These are phyloP conservation scores for Solanum gandarillasii DNA, from an alignment of 257 asterid species.

Conservation along the genomic window DNA sequence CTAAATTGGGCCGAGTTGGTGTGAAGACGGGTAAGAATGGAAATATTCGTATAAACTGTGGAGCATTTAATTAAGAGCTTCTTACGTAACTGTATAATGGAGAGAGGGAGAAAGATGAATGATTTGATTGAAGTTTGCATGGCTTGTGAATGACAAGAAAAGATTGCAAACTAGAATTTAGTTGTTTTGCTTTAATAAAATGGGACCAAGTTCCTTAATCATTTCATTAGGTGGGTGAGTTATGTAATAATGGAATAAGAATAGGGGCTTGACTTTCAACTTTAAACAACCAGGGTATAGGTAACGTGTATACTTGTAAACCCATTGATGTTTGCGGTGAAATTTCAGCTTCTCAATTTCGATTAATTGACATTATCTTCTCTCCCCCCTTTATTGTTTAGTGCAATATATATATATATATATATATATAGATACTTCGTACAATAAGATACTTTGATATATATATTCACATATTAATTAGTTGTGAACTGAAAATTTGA, in stretches of 20 bases:
- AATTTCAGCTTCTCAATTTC: background rate
- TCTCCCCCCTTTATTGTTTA: background rate
- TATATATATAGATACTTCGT: too few relatives aligned
- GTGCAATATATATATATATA: background rate
- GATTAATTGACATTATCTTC: background rate
- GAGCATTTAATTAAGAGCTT: slow-evolving; percentile 28
- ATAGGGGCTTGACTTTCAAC: background rate
- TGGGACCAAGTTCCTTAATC: background rate
- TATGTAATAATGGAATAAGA: background rate
- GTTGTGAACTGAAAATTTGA: too few relatives aligned
- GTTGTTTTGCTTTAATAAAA: background rate
- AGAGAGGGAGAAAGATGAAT: background rate
- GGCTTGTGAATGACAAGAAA: background rate
- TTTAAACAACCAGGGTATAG: background rate
- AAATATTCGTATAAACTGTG: slow-evolving; percentile 71
- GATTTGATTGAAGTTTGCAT: background rate
- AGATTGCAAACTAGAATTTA: background rate
- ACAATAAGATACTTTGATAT: too few relatives aligned
- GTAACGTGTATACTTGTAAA: background rate
- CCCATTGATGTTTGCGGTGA: background rate
- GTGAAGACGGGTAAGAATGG: slow-evolving; percentile 50
- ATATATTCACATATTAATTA: too few relatives aligned
- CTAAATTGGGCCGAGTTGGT: slow-evolving; percentile 77
- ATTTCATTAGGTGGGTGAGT: background rate
- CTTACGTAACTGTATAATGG: background rate